phyloP scores from a whole-genome alignment of 768 basidiomycete species.

The Leccinum broughii region DNA sequence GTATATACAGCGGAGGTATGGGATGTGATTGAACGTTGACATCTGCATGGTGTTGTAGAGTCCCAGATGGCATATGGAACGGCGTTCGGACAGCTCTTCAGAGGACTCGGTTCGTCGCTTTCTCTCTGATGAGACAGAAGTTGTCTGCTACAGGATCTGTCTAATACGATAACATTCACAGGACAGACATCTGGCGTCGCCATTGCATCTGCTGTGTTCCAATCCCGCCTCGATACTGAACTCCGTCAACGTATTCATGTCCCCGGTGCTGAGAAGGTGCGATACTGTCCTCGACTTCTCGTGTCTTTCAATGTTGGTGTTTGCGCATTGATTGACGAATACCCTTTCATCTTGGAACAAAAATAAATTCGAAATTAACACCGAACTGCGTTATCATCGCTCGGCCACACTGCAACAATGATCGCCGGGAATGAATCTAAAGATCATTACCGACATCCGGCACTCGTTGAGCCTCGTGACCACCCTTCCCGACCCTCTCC shows the following conservation, averaged over 20 bases:
- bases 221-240: conserved; percentile 16
- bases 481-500: conserved; percentile 11
- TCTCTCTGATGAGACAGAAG: background rate
- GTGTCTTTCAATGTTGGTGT: background rate
- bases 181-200: conserved; percentile 24
- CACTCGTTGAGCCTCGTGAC: conserved; percentile 21
- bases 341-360: background rate
- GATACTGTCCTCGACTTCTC: background rate
- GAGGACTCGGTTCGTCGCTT: conserved; percentile 19
- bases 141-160: background rate
- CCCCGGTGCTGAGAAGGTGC: conserved; percentile 13
- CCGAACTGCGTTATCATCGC: too few relatives aligned
- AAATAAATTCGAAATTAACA: background rate
- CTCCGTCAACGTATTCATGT: conserved; percentile 15
- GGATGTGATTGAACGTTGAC: background rate
- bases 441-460: conserved; percentile 20
- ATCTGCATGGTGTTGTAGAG: conserved; percentile 1
- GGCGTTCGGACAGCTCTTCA: conserved; percentile 25
- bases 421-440: background rate
- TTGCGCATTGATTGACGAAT: background rate
- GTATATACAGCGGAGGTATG: background rate
- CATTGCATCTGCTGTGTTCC: conserved; percentile 23
- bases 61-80: conserved; percentile 22
- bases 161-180: background rate
- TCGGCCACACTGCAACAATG: background rate